Evolutionary conservation across 768 basidiomycete species (phyloP), one percentile per base, ranked within the genome.

Genomic region (Macrolepiota dolichaula): DNA sequence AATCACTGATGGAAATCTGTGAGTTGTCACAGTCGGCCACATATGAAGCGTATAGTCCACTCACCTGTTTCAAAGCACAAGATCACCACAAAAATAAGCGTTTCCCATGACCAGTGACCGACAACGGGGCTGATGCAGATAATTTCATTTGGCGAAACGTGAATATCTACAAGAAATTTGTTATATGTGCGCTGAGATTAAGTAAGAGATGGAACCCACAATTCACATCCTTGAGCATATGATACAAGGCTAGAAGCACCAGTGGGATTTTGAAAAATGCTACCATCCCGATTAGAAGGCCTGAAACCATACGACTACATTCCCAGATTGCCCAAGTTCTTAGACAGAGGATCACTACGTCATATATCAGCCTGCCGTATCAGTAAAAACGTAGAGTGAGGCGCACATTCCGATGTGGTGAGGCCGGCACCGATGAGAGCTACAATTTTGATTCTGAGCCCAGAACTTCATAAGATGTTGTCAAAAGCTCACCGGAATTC

Each of bases 291-390:
- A 10, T 24, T 4, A 59, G 35, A 11, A 29, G 11, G n/a, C 25
- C 13, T 4, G 42, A n/a, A 22, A 59, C 32, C 2, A 17, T 13
- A 10, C 58, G 24, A 25, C 50, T 59, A n/a, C 27, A 10, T 11
- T 59, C 32, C 58, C 58, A 59, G 7, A 59, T 51, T 24, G 58
- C 58, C 58, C 58, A 59, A 27, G 58, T 59, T 22, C 58, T 27
- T 12, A 59, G 17, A 7, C 10, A 25, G 49, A 59, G 37, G 44
- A 59, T 42, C 12, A 52, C 58, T 59, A 25, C 24, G 15, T 37
- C 36, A 9, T 22, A 13, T 54, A n/a, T 19, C 6, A 37, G 19
- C 35, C 19, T 37, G 12, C 36, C 7, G 36, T 22, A 3, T 10
- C 13, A 4, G 35, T n/a, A 17, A n/a, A 29, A 2, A 50, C 15